Evolutionary conservation across 176 grass and related monocot genomes (phyloP).

Genomic region (Oryza glaberrima): DNA sequence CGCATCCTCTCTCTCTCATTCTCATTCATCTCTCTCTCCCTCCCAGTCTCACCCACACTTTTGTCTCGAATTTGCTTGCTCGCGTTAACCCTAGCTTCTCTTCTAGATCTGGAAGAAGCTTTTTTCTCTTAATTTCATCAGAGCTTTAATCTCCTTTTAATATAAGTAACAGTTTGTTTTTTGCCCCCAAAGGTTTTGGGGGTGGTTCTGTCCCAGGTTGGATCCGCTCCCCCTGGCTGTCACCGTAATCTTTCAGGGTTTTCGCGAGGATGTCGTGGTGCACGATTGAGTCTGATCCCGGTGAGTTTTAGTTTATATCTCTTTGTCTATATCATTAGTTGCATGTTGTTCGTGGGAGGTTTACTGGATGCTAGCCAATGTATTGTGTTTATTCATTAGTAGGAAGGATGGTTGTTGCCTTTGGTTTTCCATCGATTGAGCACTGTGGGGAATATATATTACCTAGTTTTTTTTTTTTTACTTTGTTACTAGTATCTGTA

Average conservation of each 20-base stretch:
- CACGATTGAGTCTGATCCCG: slow-evolving; percentile 94
- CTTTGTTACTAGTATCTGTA: not conserved
- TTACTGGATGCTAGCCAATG: not conserved
- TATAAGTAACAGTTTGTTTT: too few species aligned
- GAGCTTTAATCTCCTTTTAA: too few species aligned
- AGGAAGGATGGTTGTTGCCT: not conserved
- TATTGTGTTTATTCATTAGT: not conserved
- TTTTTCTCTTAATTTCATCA: too few species aligned
- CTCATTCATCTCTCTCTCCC: too few species aligned
- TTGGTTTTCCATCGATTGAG: not conserved
- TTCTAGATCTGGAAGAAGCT: too few species aligned
- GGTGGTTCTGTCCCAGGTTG: too few species aligned
- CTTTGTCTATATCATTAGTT: not conserved
- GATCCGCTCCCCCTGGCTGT: not conserved
- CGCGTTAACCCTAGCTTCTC: too few species aligned
- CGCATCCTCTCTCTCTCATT: too few species aligned
- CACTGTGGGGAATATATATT: not conserved
- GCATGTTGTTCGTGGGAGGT: not conserved
- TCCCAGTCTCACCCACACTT: too few species aligned
- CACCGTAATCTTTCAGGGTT: not conserved
- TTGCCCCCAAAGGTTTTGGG: too few species aligned
- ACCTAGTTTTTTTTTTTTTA: not conserved
- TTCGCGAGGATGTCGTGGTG: slow-evolving; percentile 83
- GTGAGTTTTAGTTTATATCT: slow-evolving; percentile 40
- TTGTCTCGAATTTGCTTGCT: too few species aligned